Conservation (phyloP, 2,329 filamentous ascomycete genomes). For the Aspergillus sp. region DNA sequence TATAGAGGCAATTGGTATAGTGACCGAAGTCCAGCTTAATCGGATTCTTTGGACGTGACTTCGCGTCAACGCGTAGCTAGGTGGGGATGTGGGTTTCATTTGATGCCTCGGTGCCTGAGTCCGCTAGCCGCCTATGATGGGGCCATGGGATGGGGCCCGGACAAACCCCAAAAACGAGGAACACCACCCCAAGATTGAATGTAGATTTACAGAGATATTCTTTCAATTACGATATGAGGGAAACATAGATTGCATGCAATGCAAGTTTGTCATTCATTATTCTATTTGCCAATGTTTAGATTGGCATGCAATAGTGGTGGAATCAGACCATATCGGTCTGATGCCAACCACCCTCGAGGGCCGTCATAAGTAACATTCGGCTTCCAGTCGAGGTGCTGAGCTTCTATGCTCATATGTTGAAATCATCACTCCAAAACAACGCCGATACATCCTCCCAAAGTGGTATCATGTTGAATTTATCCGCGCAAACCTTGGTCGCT, state of each 20-base stretch:
- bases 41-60: slow-evolving; percentile 11
- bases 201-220: neutral
- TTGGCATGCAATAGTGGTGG: slow-evolving; percentile 28
- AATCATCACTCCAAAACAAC: slow-evolving; percentile 38
- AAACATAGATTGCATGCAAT: neutral
- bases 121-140: neutral
- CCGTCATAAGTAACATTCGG: slow-evolving; percentile 9
- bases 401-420: slow-evolving; percentile 36
- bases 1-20: neutral
- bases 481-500: slow-evolving; percentile 38
- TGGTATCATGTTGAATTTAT: slow-evolving; percentile 52
- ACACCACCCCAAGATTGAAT: neutral
- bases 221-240: neutral
- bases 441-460: slow-evolving; percentile 43
- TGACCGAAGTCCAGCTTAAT: neutral
- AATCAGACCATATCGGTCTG: neutral
- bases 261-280: slow-evolving; percentile 18
- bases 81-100: neutral
- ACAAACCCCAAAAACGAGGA: neutral
- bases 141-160: neutral
- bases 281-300: slow-evolving; percentile 40
- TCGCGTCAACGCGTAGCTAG: slow-evolving; percentile 25
- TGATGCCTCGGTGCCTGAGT: slow-evolving; percentile 9
- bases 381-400: slow-evolving; percentile 15
- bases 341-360: slow-evolving; percentile 6